Evolutionary conservation across 129 eudicot genomes (phyloP), one percentile per base, ranked within the genome.

Genomic region (Escallonia rubra): DNA sequence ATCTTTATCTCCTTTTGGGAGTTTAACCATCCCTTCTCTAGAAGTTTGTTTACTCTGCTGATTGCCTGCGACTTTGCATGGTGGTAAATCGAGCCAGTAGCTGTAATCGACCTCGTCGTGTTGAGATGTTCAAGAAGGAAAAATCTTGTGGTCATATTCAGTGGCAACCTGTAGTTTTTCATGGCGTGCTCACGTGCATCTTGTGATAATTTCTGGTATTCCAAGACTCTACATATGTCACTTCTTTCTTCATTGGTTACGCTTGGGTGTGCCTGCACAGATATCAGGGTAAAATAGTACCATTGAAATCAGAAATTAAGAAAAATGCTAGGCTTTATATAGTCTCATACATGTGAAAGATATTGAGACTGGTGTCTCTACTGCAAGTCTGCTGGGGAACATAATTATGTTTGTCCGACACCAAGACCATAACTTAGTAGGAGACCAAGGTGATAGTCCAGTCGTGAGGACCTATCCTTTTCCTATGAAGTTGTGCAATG

Each of bases 141-240:
- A 45, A 77, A 72, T 8, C 57, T 73, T 0, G 70, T 59, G 7
- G 15, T 61, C 6, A 66, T 71, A 48, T 60, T 66, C 14, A 51
- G 7, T 16, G 82, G 70, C 77, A 77, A 48, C n/a, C 82, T 38
- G 40, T 71, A 73, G n/a, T 77, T 77, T 68, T 8, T 77, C 62
- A 61, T 44, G 41, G 64, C 77, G 53, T 77, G 82, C 43, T 11
- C 38, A 2, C 77, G 68, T 3, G 82, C 82, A 49, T 77, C 73
- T 48, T 77, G 65, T 41, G 77, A 77, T 66, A 77, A 65, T 59
- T 66, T 77, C 13, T 65, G 16, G 69, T 77, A 59, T 15, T 77
- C 74, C 51, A 77, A 42, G 3, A 13, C 59, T 72, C 74, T 45
- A 41, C 82, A 77, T 51, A 77, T 54, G 10, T 10, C 66, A 34